A percentile compares a stretch with the other conserved stretches of the same genome.
Conservation (phyloP, 257 asterid genomes). For the Cinchona pubescens region DNA sequence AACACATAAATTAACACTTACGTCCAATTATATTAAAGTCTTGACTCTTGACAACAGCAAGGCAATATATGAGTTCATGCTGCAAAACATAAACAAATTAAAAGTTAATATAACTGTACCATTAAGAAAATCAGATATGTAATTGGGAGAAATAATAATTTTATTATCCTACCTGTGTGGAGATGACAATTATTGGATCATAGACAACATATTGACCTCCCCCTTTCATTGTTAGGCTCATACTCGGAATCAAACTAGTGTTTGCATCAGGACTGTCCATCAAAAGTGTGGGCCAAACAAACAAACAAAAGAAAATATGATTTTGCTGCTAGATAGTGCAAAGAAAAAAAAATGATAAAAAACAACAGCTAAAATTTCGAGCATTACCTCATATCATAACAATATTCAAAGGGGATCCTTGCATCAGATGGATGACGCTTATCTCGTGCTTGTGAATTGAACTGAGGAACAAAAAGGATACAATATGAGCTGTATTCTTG, state of each 20-base stretch:
- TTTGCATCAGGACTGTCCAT: conserved; percentile 52
- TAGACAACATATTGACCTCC: conserved; percentile 62
- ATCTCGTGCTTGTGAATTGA: conserved; percentile 54
- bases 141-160: conserved; percentile 9
- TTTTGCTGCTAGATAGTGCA: not conserved
- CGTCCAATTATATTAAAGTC: conserved; percentile 79
- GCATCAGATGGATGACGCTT: conserved; percentile 52
- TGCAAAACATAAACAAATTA: conserved; percentile 28
- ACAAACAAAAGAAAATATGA: conserved; percentile 1
- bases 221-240: conserved; percentile 68
- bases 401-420: conserved; percentile 76
- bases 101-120: not conserved
- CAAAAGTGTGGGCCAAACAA: conserved; percentile 17
- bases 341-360: not conserved
- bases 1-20: conserved; percentile 35
- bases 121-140: not conserved
- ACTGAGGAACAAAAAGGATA: conserved; percentile 40
- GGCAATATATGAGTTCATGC: conserved; percentile 65
- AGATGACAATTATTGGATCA: conserved; percentile 73
- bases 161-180: conserved; percentile 44
- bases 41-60: conserved; percentile 74
- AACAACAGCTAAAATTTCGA: conserved; percentile 8
- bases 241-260: conserved; percentile 69
- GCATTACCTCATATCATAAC: conserved; percentile 73
- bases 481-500: conserved; percentile 18